These are phyloP conservation scores for Akebia trifoliata DNA, from an alignment of 164 flowering plant genomes.

Conservation along the genomic window DNA sequence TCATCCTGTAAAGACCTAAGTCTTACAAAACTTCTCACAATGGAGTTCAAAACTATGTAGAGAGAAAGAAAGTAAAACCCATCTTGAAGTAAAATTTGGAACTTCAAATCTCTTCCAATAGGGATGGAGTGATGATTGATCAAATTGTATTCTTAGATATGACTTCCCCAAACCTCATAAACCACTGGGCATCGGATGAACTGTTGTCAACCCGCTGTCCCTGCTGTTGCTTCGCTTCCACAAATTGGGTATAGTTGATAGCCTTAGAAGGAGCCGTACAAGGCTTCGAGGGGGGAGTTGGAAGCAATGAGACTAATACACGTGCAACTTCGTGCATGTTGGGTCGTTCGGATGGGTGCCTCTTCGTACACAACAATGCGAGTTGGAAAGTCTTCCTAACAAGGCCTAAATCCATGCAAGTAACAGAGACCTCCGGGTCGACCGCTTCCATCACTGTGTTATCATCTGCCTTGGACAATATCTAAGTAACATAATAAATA, in stretches of 20 bases:
- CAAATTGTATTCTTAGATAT: conserved; percentile 57
- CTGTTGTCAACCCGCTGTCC: conserved; percentile 23
- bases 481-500: conserved; percentile 34
- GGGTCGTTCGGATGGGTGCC: conserved; percentile 68
- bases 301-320: conserved; percentile 62
- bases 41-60: too few species aligned
- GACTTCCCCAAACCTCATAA: conserved; percentile 64
- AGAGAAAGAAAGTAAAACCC: too few species aligned
- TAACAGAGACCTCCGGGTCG: conserved; percentile 88
- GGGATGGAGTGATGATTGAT: neutral
- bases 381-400: conserved; percentile 78
- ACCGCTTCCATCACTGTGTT: conserved; percentile 91
- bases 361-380: conserved; percentile 77
- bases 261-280: conserved; percentile 28
- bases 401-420: conserved; percentile 66
- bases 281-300: conserved; percentile 41
- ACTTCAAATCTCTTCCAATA: too few species aligned
- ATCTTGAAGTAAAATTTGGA: too few species aligned
- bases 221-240: conserved; percentile 21
- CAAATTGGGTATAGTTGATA: conserved; percentile 46
- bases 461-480: conserved; percentile 69
- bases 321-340: conserved; percentile 83
- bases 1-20: too few species aligned
- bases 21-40: too few species aligned
- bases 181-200: conserved; percentile 82